Evolutionary conservation across 331 rosid genomes (phyloP), one percentile per base, ranked within the genome.

Genomic region (Cydonia oblonga): DNA sequence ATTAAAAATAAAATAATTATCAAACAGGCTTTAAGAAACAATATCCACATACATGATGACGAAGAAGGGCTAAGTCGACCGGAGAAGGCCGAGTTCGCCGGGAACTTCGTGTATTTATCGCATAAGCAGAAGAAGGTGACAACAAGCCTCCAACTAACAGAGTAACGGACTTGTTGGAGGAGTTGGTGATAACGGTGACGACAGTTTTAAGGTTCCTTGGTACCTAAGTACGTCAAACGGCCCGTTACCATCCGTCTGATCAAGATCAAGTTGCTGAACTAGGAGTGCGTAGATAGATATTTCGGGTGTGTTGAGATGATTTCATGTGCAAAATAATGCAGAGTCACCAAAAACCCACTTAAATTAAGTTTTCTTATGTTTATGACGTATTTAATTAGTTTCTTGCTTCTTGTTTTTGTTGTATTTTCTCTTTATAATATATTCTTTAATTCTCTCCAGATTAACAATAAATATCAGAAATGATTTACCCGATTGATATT

Each of bases 91-190:
- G 32, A 29, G 32, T 29, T 29, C 32, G 7, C 7, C 5, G 7
- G 32, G 32, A 29, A 5, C 7, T 29, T 29, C 7, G 32, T 29
- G 35, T 32, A 32, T 32, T 32, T 32, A 6, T 79, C 83, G 5
- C 79, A 69, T 14, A 64, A 42, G 71, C 30, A 30, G 16, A 64
- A 74, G 71, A 8, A 2, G 20, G 57, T 56, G 60, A 52, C 5
- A 53, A 66, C 26, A 6, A 79, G 64, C 30, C 51, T 69, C 22
- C 42, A 1, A 32, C 35, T 32, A 29, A 29, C 7, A 29, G 1
- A 29, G 69, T 79, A 2, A 66, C 79, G 59, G 79, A 79, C 62
- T 61, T 74, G 62, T 6, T 79, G 71, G 83, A 63, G 12, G 83
- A 74, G 51, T 1, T 79, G 83, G 75, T 3, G 83, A 62, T 7